Base-by-base conservation (phyloP, 179 eudicot species). In the Patellifolia procumbens region DNA sequence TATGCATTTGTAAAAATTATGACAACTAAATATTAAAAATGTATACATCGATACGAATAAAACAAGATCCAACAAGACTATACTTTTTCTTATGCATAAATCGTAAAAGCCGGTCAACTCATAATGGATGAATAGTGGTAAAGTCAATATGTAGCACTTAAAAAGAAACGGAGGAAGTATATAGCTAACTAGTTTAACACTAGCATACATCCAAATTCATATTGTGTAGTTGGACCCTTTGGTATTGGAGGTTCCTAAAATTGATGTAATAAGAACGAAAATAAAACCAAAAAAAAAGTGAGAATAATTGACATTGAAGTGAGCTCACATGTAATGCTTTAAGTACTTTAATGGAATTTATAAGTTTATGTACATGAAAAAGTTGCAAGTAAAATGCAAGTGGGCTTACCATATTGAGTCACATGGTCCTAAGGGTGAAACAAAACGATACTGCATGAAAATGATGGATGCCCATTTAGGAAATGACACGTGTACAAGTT, bases 371-470 rank as follows among this genome's bases (percentile, higher is more conserved):
- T 70, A 62, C 55, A 70, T 49, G 32, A 37, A 43, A 45, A 52
- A 28, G 66, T 64, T n/a, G 72, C 62, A 73, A 59, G 68, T 34
- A 61, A 51, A 74, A 69, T 74, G 61, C 20, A 82, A 82, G 74
- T 78, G 76, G 79, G 45, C 59, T 31, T 82, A 4, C 81, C 15
- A 78, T 69, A 70, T 82, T 74, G 70, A 71, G 68, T 82, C 85
- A 82, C 82, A 77, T 74, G 84, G 75, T 48, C 42, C 34, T 15
- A 56, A 16, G 9, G 32, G 19, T 76, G 20, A 48, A 55, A 64
- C 45, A 42, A 53, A 60, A 76, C n/a, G 55, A 63, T 78, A 62
- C 49, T 82, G 79, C 82, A 74, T 82, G 85, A 82, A 62, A 74
- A 70, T 70, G 77, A 82, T 29, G 68, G 62, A 3, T 35, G 37